Conservation (phyloP, 345 rosid species). For the Rubroshorea leprosula region DNA sequence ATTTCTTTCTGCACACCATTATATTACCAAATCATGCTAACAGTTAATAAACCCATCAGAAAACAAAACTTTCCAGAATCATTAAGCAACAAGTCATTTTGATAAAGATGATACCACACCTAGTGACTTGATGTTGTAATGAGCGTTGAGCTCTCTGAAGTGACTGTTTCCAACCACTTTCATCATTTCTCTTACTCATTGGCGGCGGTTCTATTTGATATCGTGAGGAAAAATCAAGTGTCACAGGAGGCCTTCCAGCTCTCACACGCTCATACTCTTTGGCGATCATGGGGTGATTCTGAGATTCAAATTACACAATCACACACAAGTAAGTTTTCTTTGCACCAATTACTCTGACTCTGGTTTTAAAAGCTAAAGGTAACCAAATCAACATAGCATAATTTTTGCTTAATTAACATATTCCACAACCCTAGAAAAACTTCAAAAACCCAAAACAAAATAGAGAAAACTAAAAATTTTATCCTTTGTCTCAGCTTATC, state of each 20-base stretch:
- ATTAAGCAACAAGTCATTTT: background rate
- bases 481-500: no score
- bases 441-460: no score
- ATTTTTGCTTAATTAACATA: no score
- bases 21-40: background rate
- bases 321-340: background rate
- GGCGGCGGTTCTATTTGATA: slow-evolving; percentile 69
- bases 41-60: background rate
- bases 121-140: slow-evolving; percentile 68
- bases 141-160: slow-evolving; percentile 79
- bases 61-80: background rate
- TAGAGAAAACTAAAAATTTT: no score
- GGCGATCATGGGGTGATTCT: slow-evolving; percentile 79
- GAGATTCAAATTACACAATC: slow-evolving; percentile 20
- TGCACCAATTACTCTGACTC: no score
- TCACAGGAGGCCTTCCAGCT: slow-evolving; percentile 82
- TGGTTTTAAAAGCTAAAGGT: no score
- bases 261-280: slow-evolving; percentile 91
- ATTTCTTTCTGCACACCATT: background rate
- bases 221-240: slow-evolving; percentile 61
- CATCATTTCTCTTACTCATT: slow-evolving; percentile 64
- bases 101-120: slow-evolving; percentile 34
- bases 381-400: no score
- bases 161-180: slow-evolving; percentile 77
- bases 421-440: no score